phyloP scores from a whole-genome alignment of 768 basidiomycete genomes.

The Tylopilus rubrobrunneus region DNA sequence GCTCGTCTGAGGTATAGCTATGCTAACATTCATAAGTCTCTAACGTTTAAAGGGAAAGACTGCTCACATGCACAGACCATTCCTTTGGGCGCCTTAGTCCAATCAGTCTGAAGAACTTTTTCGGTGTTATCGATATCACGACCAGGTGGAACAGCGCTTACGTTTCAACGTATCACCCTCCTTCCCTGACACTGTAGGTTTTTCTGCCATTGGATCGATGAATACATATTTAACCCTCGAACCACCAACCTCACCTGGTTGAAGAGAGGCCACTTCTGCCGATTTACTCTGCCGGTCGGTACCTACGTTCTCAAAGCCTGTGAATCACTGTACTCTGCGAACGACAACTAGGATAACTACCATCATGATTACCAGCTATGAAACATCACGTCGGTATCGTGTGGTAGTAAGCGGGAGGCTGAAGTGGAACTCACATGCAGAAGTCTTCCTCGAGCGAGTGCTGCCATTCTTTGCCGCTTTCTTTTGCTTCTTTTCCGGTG shows the following conservation, averaged over 20 bases:
- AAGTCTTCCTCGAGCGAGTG: not conserved
- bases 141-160: slow-evolving; percentile 2
- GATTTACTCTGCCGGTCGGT: not conserved
- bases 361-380: slow-evolving; percentile 2
- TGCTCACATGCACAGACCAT: slow-evolving; percentile 15
- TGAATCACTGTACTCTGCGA: not conserved
- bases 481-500: slow-evolving; percentile 4
- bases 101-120: slow-evolving; percentile 5
- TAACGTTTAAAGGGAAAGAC: slow-evolving; percentile 2
- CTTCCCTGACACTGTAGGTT: not conserved
- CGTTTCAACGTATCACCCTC: not conserved
- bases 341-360: slow-evolving; percentile 1
- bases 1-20: slow-evolving; percentile 18
- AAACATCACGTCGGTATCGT: not conserved
- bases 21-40: slow-evolving; percentile 21
- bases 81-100: not conserved
- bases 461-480: slow-evolving; percentile 7
- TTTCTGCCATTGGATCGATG: slow-evolving; percentile 2
- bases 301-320: slow-evolving; percentile 1
- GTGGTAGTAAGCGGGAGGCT: not conserved
- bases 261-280: not conserved
- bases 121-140: slow-evolving; percentile 3
- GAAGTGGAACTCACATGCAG: slow-evolving; percentile 11
- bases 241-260: slow-evolving; percentile 9
- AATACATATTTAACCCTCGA: not conserved